Base-by-base conservation (phyloP, 352 stramenopile genomes). In the Pythium oligandrum region DNA sequence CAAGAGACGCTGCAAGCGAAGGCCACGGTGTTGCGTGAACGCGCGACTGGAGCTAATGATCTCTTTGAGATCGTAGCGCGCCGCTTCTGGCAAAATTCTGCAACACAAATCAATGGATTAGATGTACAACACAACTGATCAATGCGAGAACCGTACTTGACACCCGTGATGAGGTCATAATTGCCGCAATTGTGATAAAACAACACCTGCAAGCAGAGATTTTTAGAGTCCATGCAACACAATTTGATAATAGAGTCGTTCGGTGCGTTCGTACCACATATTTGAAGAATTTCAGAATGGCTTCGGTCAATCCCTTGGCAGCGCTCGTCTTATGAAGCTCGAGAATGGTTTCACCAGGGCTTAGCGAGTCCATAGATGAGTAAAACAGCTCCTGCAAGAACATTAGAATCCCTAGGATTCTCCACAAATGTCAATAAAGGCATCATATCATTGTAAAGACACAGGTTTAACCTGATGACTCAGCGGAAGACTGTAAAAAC, bases 331-430 rank as follows among this genome's bases (percentile, higher is more conserved):
- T 51, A 43, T 59, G 53, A 26, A 59, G 44, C 44, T 59, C 53
- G 8, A 59, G 38, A 12, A 59, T 53, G 6, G 53, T 26, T 31
- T 59, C 53, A 4, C 53, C 53, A 7, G 53, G 53, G 38, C 44
- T 59, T 36, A 39, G 26, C 31, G 47, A 33, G 39, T 63, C 49
- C 3, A 50, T 36, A 0, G 49, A 44, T 9, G 56, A 57, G 44
- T 53, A 43, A 33, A 63, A 63, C 11, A 63, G 50, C 45, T 58
- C 48, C 40, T 63, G 56, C 32, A 63, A 63, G n/a, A 63, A 12
- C 12, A 63, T 26, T 0, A 26, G 17, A 26, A 26, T 26, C 17
- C 17, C 17, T 26, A 26, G 17, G 17, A 26, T 26, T 26, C 17
- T 26, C 17, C 17, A 26, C 17, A 26, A 26, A 26, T 26, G 17